Conservation (phyloP, 208 protist genomes). For the Leishmania mexicana region DNA sequence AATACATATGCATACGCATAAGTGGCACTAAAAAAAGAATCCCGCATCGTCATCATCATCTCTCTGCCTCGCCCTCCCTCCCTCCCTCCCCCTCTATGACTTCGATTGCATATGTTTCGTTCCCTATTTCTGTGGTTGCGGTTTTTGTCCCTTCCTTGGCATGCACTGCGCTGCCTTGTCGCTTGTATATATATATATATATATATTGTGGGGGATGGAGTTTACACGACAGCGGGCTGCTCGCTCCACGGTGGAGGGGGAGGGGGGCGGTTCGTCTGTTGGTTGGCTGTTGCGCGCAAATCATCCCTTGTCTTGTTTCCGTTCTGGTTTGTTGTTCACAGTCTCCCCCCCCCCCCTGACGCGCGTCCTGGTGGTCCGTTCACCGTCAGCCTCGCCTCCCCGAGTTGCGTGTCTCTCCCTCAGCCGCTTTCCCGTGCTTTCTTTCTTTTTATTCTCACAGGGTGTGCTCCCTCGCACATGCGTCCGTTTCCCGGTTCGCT, state of each 20-base stretch:
- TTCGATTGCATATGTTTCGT: background rate
- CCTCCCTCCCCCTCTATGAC: background rate
- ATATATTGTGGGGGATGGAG: background rate
- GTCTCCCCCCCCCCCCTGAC: too few species aligned
- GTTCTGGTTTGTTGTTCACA: background rate
- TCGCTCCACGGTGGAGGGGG: background rate
- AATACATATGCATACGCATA: background rate
- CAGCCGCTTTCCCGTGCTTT: background rate
- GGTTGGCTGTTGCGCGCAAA: background rate
- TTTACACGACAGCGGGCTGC: background rate
- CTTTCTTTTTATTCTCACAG: background rate
- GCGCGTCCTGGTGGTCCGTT: background rate
- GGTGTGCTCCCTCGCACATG: too few species aligned
- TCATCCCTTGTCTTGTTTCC: background rate
- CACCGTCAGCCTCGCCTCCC: background rate
- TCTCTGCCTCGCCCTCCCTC: background rate
- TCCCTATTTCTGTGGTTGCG: background rate
- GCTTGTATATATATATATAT: background rate
- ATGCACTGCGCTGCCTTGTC: background rate
- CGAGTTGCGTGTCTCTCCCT: background rate
- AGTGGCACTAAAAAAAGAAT: background rate
- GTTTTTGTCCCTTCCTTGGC: background rate
- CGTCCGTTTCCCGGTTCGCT: too few species aligned
- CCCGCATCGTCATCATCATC: background rate
- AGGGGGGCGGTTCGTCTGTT: background rate